Base-by-base conservation (phyloP, 306 rosid species). In the Sesbania bispinosa region DNA sequence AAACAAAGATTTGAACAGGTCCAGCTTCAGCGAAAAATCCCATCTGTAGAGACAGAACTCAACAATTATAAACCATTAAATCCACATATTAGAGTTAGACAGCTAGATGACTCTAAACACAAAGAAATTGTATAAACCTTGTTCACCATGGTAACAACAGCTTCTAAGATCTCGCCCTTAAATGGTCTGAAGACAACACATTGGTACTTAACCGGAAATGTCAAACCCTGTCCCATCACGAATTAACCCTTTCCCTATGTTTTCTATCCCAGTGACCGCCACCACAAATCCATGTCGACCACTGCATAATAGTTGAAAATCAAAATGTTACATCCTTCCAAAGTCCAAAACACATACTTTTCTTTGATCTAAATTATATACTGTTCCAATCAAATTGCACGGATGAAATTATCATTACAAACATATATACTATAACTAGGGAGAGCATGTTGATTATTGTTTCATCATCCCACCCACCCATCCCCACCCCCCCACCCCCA, bases 11-110 rank as follows among this genome's bases (percentile, higher is more conserved):
- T 77, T 94, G 97, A 70, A 94, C 99, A 15, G 99, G 99, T 45
- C 99, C 99, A 65, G 99, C 99, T 79, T 91, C 97, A 21, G 99
- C 99, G 1, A 94, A 94, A 79, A 91, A 94, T 0, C 97, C 99
- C 97, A 94, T 94, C 97, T 90, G 80, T 10, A 39, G 36, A 59
- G 73, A 67, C 61, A 66, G 41, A 39, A 33, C 70, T 74, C 41
- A 43, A 52, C 30, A 15, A 73, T 30, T 48, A 62, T 21, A 54
- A 59, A 64, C 21, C 67, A 68, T 16, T 10, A 71, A 48, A 53
- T 16, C 15, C 24, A 41, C 39, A 69, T 8, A 51, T 8, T 13
- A 41, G n/a, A 7, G 62, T 19, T 24, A 20, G 11, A 11, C 16
- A 4, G 4, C 7, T 43, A 57, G 13, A 63, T 15, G 15, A 67